phyloP scores from a whole-genome alignment of 2,329 filamentous ascomycete species.

The Calonectria hongkongensis region DNA sequence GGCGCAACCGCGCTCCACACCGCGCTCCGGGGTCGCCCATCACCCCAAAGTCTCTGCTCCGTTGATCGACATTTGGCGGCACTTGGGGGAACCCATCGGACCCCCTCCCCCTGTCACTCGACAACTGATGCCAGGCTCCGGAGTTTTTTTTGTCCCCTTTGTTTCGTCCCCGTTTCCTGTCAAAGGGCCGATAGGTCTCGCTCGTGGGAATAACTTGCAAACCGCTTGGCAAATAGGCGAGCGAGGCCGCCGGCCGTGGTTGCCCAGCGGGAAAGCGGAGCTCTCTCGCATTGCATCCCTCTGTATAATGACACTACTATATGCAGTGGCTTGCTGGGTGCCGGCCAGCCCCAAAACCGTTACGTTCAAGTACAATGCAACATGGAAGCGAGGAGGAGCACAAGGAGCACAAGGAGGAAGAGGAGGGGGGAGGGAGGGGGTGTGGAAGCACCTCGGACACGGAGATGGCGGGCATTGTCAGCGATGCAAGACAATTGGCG shows the following conservation, averaged over 20 bases:
- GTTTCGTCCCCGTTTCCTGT: slow-evolving; percentile 23
- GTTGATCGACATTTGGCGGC: slow-evolving; percentile 35
- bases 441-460: background rate
- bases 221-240: background rate
- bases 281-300: background rate
- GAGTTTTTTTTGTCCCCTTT: background rate
- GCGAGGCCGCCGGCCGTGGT: background rate
- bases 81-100: slow-evolving; percentile 2
- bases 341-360: background rate
- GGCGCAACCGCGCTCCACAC: slow-evolving; percentile 30
- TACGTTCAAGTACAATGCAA: slow-evolving; percentile 10
- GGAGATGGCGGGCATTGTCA: background rate
- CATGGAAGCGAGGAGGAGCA: background rate
- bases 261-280: slow-evolving; percentile 5
- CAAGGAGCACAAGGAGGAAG: background rate
- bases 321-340: slow-evolving; percentile 10
- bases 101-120: slow-evolving; percentile 23
- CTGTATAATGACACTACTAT: slow-evolving; percentile 20
- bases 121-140: background rate
- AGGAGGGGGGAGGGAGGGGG: background rate
- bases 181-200: slow-evolving; percentile 36
- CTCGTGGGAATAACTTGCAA: background rate
- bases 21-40: slow-evolving; percentile 22
- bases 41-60: slow-evolving; percentile 24
- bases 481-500: slow-evolving; percentile 17